These are phyloP conservation scores for Populus nigra DNA, from an alignment of 345 rosid genomes.

Conservation along the genomic window DNA sequence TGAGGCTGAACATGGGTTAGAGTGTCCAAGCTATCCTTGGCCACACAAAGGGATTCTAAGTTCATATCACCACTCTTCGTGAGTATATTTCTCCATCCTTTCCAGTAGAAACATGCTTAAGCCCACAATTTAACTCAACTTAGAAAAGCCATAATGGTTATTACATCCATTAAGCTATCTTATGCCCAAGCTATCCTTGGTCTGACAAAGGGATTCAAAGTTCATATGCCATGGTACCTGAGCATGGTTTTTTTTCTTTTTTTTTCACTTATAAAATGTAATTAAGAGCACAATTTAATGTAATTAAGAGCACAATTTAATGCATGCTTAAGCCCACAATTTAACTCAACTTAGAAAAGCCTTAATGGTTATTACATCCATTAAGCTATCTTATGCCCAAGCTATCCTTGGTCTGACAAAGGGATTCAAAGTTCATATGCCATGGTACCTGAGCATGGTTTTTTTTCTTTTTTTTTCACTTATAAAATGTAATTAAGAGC, in stretches of 20 bases:
- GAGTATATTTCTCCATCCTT: constrained; percentile 39
- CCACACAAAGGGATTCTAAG: constrained; percentile 97
- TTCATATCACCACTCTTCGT: constrained; percentile 99
- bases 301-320: no score
- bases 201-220: constrained; percentile 94
- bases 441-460: constrained; percentile 82
- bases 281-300: no score
- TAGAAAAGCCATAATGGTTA: not conserved
- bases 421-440: constrained; percentile 95
- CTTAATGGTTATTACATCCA: not conserved
- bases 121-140: not conserved
- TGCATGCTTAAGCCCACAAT: not conserved
- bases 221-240: constrained; percentile 97
- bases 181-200: constrained; percentile 35
- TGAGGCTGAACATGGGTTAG: constrained; percentile 97
- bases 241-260: constrained; percentile 32
- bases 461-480: not conserved
- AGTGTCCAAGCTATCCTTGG: constrained; percentile 88
- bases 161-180: not conserved
- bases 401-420: constrained; percentile 68
- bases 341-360: not conserved
- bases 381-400: not conserved
- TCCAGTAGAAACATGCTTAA: constrained; percentile 1
- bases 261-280: not conserved
- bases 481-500: constrained; percentile 1